A percentile compares a stretch with the other conserved stretches of the same genome.
phyloP scores from a whole-genome alignment of 805 yeast genomes.

The Saturnispora gosingensis region DNA sequence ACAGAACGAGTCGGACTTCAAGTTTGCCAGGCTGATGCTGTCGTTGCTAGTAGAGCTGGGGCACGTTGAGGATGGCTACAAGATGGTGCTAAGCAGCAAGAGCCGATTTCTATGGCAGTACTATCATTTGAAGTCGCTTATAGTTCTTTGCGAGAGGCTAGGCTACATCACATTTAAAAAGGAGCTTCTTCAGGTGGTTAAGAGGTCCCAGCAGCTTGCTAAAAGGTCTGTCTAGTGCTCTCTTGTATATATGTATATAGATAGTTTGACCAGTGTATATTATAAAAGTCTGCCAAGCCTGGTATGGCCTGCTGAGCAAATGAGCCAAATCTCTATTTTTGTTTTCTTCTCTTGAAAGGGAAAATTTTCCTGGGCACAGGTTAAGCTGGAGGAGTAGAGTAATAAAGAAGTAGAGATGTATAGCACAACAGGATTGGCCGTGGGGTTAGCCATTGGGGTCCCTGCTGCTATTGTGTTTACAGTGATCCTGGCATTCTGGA shows the following conservation, averaged over 20 bases:
- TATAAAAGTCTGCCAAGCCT: background rate
- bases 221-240: background rate
- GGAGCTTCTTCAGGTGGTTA: conserved; percentile 20
- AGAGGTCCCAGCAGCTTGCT: conserved; percentile 7
- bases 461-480: conserved; percentile 34
- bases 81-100: conserved; percentile 56
- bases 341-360: background rate
- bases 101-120: conserved; percentile 63
- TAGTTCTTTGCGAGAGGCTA: conserved; percentile 30
- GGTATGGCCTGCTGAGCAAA: background rate
- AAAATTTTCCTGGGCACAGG: background rate
- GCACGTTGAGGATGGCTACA: conserved; percentile 58
- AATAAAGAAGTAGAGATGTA: background rate
- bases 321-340: background rate
- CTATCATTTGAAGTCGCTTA: conserved; percentile 35
- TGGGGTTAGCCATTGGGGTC: conserved; percentile 46
- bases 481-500: conserved; percentile 30
- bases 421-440: conserved; percentile 29
- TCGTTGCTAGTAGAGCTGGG: conserved; percentile 46
- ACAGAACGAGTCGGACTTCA: conserved; percentile 45
- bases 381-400: background rate
- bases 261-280: background rate
- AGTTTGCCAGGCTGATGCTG: conserved; percentile 68
- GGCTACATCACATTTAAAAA: conserved; percentile 34
- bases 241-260: background rate